A percentile compares a stretch with the other conserved stretches of the same genome.
Conservation (phyloP, 2,329 filamentous ascomycete genomes). For the Cryphonectria naterciae region DNA sequence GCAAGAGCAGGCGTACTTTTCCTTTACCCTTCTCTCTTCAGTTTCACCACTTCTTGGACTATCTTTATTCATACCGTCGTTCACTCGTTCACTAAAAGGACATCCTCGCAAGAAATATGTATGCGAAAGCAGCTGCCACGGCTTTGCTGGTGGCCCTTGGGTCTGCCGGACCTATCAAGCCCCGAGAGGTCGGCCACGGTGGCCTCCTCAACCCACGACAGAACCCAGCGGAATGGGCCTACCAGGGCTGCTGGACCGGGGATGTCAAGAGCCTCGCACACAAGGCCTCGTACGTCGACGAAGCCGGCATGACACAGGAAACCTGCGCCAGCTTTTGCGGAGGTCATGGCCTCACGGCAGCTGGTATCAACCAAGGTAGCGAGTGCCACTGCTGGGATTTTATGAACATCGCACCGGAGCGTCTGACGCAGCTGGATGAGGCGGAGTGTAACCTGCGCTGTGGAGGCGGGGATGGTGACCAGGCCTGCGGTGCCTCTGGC, state of each 20-base stretch:
- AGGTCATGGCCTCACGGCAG: neutral
- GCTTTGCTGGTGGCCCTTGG: neutral
- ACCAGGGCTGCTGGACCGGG: conserved; percentile 10
- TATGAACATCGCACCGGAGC: neutral
- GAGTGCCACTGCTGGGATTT: conserved; percentile 11
- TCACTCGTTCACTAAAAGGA: neutral
- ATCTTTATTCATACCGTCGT: neutral
- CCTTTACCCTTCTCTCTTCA: neutral
- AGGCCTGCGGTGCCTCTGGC: neutral
- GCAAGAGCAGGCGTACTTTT: neutral
- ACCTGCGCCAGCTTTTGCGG: conserved; percentile 1
- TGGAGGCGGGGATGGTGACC: neutral
- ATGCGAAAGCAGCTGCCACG: neutral
- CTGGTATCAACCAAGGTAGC: neutral
- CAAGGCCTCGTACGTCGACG: neutral
- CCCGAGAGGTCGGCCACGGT: neutral
- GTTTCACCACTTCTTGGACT: neutral
- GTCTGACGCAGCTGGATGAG: neutral
- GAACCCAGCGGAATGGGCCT: neutral
- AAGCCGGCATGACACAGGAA: neutral
- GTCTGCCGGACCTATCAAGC: neutral
- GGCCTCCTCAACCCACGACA: too few species aligned
- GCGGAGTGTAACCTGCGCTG: neutral
- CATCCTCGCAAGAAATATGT: neutral
- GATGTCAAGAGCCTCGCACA: neutral